Conservation (phyloP, 305 asterid species). For the Fraxinus sp. region DNA sequence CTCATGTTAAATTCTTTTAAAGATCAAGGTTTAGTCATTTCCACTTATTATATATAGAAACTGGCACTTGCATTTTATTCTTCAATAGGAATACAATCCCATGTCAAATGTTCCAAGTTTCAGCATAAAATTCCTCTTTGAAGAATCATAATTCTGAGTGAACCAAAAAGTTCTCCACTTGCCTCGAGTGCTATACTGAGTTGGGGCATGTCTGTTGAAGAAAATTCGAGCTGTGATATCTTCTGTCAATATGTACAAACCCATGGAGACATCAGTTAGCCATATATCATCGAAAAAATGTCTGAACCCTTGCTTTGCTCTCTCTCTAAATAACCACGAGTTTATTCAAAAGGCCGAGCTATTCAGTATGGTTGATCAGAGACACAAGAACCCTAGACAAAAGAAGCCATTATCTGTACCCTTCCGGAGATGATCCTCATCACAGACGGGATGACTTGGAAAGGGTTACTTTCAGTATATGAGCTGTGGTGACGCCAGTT, state of each 20-base stretch:
- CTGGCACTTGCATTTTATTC: background rate
- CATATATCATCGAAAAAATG: background rate
- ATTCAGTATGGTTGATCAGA: background rate
- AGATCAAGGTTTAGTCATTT: background rate
- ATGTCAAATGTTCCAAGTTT: background rate
- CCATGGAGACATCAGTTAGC: background rate
- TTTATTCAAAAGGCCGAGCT: background rate
- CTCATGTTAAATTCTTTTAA: background rate
- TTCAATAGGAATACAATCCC: background rate
- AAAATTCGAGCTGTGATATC: background rate
- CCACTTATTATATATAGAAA: background rate
- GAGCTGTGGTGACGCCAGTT: no score
- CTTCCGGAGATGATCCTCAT: background rate
- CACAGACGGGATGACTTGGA: background rate
- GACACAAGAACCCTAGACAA: background rate
- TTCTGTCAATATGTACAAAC: background rate
- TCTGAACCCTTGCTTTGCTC: background rate
- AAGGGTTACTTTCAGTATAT: background rate
- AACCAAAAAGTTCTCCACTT: background rate
- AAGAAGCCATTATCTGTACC: background rate
- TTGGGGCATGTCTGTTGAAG: background rate
- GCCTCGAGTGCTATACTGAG: background rate
- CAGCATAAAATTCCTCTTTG: background rate
- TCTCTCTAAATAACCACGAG: background rate
- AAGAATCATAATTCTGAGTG: background rate